These are phyloP conservation scores for Penicillium sp. DNA, from an alignment of 2,329 filamentous ascomycete species.

Conservation along the genomic window DNA sequence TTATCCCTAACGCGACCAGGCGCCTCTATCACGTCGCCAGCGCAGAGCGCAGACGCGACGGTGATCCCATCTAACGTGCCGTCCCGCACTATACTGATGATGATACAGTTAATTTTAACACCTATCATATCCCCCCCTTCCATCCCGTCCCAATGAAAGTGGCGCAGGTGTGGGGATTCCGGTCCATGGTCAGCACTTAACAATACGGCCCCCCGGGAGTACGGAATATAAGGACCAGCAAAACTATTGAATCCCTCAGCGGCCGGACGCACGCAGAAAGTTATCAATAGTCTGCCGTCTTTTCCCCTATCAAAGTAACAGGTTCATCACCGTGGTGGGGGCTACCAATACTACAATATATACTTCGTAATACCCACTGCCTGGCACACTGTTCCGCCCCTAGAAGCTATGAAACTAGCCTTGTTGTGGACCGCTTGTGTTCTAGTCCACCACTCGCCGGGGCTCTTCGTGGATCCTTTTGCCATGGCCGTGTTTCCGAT, in stretches of 20 bases:
- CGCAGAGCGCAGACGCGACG: neutral
- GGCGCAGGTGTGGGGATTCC: neutral
- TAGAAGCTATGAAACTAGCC: neutral
- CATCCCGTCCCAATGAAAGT: conserved; percentile 3
- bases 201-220: neutral
- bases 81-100: neutral
- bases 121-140: conserved; percentile 5
- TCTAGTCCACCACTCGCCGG: neutral
- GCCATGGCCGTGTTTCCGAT: neutral
- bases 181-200: conserved; percentile 3
- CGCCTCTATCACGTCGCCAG: conserved; percentile 3
- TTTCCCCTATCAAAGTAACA: neutral
- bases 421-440: neutral
- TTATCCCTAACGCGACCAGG: neutral
- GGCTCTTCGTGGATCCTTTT: neutral
- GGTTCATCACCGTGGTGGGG: neutral
- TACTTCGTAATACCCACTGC: neutral
- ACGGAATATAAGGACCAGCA: neutral
- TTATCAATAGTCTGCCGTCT: neutral
- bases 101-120: neutral
- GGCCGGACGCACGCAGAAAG: neutral
- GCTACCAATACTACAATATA: neutral
- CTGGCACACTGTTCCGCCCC: neutral
- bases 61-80: neutral
- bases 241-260: conserved; percentile 14